phyloP scores from a whole-genome alignment of 2,329 filamentous ascomycete species.

The Elsinoe necatrix region DNA sequence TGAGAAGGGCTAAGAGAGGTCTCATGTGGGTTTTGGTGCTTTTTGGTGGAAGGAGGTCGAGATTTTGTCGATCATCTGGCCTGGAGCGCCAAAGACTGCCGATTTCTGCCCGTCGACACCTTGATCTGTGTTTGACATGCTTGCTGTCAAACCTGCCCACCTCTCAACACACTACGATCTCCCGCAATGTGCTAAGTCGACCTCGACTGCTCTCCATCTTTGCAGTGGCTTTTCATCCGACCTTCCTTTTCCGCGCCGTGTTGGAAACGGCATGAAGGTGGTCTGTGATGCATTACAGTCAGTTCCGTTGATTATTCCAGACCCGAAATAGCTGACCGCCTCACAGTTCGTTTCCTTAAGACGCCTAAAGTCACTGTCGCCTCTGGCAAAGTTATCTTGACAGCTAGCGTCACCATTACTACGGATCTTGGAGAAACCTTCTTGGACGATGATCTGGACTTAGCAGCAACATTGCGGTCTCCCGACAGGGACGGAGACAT shows the following conservation, averaged over 20 bases:
- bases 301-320: not conserved
- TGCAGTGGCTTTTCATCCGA: not conserved
- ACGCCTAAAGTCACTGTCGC: constrained; percentile 44
- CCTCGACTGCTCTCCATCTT: not conserved
- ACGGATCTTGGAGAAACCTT: constrained; percentile 62
- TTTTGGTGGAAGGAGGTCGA: not conserved
- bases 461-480: constrained; percentile 34
- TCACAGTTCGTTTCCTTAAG: constrained; percentile 55
- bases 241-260: not conserved
- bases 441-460: constrained; percentile 40
- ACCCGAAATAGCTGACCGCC: not conserved
- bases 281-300: constrained; percentile 22
- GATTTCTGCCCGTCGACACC: not conserved
- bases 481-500: constrained; percentile 30
- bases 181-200: not conserved
- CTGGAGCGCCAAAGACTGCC: not conserved
- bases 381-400: constrained; percentile 35
- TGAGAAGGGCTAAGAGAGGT: constrained; percentile 18
- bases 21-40: constrained; percentile 15
- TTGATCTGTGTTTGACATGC: not conserved
- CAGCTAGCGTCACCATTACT: constrained; percentile 53
- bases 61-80: constrained; percentile 5
- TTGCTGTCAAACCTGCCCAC: not conserved
- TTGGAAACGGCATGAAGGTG: not conserved
- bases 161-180: not conserved